Evolutionary conservation across 441 rosid genomes (phyloP), one percentile per base, ranked within the genome.

Genomic region (Arabidopsis hybrid): DNA sequence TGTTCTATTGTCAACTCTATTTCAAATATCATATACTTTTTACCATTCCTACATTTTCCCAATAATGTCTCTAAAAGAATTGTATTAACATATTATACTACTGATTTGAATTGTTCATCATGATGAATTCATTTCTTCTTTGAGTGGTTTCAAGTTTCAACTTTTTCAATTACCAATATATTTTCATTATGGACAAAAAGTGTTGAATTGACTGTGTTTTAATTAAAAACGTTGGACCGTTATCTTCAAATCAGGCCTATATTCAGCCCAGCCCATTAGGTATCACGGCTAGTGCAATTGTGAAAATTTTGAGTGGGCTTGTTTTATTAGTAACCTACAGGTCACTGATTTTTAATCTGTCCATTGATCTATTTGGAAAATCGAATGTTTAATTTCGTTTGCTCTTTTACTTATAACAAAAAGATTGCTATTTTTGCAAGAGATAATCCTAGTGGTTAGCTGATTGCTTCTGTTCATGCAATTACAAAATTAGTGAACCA

Each of bases 81-180:
- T 17, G 52, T 49, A 10, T 13, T 66, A 57, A 43, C 45, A 62
- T 40, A 17, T 39, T 62, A 17, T 61, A 39, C 18, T 42, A 17
- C 31, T 51, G 31, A 65, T 39, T n/a, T 71, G 53, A 50, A 39
- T 31, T 66, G n/a, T 18, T 50, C 35, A 67, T 59, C 67, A 74
- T 67, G 60, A 67, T 67, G 26, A 17, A 4, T 49, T 65, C 12
- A 46, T 66, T 66, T 59, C 45, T 57, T 29, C 46, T 38, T 57
- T 39, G 16, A 58, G 14, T 49, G 72, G 78, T 59, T 66, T 58
- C 67, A 58, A 60, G 49, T 32, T 67, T 18, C 68, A 39, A 39
- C 62, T 58, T 17, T 57, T 58, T 62, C 32, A 63, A 17, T 45
- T 46, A 43, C 60, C 51, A 6, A 66, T 39, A 38, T 31, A 29